Conservation (phyloP, 139 green algal species). For the Monoraphidium neglectum region DNA sequence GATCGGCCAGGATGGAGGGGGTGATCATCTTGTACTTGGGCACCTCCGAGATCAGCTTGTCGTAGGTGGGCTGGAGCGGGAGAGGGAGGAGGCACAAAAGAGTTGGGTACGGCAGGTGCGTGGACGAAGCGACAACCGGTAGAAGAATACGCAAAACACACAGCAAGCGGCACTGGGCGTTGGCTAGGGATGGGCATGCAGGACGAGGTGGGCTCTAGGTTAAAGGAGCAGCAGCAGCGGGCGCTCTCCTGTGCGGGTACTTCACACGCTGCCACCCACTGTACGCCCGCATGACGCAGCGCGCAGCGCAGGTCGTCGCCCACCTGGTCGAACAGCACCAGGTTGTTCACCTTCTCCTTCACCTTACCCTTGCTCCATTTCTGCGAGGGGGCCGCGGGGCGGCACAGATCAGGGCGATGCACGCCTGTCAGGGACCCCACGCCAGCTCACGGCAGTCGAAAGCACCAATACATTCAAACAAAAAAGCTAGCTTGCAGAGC, state of each 20-base stretch:
- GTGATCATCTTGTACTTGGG: slow-evolving; percentile 99
- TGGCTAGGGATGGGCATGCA: too few species aligned
- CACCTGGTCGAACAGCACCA: slow-evolving; percentile 97
- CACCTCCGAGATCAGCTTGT: slow-evolving; percentile 97
- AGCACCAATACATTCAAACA: too few species aligned
- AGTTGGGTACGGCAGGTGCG: too few species aligned
- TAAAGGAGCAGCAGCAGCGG: slow-evolving; percentile 1
- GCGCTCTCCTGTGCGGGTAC: not conserved
- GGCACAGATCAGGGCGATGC: not conserved
- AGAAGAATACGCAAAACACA: too few species aligned
- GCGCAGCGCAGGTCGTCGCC: not conserved
- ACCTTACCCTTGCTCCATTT: slow-evolving; percentile 98
- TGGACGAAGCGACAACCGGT: too few species aligned
- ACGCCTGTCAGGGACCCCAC: too few species aligned
- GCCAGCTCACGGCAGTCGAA: too few species aligned
- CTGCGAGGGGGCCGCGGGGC: slow-evolving; percentile 43
- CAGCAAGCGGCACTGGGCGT: too few species aligned
- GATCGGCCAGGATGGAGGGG: slow-evolving; percentile 88
- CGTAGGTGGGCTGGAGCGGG: slow-evolving; percentile 82
- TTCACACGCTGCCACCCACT: not conserved
- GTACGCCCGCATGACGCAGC: not conserved
- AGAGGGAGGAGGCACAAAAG: not conserved
- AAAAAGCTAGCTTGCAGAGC: too few species aligned
- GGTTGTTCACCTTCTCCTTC: slow-evolving; percentile 99
- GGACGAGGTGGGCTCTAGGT: too few species aligned